Percentiles rank a stretch among this genome's conserved stretches.
These are phyloP conservation scores for Brachypodium distachyon DNA, from an alignment of 202 grass and related monocot genomes.

Conservation along the genomic window DNA sequence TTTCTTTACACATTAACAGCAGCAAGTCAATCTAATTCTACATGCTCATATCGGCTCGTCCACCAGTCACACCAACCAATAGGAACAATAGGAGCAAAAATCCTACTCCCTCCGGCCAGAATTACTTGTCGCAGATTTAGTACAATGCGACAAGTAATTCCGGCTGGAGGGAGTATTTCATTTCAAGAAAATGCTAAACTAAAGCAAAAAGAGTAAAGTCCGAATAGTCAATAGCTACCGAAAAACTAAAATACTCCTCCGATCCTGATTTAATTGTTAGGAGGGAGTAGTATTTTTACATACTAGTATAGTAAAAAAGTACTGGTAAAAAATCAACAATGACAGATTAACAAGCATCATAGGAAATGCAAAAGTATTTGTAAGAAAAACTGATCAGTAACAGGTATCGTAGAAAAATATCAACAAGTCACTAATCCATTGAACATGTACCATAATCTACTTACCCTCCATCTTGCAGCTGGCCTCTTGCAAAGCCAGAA, in stretches of 20 bases:
- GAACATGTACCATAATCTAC: not conserved
- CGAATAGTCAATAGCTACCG: not conserved
- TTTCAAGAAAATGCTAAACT: not conserved
- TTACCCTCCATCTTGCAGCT: conserved; percentile 70
- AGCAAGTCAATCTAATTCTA: not conserved
- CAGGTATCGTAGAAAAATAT: not conserved
- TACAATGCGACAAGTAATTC: too few species aligned
- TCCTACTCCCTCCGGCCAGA: too few species aligned
- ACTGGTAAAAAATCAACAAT: not conserved
- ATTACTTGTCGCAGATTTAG: too few species aligned
- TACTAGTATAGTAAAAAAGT: not conserved
- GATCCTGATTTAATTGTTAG: too few species aligned
- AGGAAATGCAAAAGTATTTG: not conserved
- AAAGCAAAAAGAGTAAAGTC: not conserved
- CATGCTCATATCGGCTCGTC: not conserved
- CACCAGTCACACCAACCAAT: not conserved
- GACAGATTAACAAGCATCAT: not conserved
- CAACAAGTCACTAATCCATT: not conserved
- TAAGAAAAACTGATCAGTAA: not conserved
- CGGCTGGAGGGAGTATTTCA: too few species aligned
- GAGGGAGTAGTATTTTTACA: too few species aligned
- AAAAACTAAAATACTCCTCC: not conserved
- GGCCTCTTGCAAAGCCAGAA: conserved; percentile 79
- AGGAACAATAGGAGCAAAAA: not conserved
- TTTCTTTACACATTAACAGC: not conserved